Conservation (phyloP, 2,329 filamentous ascomycete genomes). For the Alternaria incomplexa region DNA sequence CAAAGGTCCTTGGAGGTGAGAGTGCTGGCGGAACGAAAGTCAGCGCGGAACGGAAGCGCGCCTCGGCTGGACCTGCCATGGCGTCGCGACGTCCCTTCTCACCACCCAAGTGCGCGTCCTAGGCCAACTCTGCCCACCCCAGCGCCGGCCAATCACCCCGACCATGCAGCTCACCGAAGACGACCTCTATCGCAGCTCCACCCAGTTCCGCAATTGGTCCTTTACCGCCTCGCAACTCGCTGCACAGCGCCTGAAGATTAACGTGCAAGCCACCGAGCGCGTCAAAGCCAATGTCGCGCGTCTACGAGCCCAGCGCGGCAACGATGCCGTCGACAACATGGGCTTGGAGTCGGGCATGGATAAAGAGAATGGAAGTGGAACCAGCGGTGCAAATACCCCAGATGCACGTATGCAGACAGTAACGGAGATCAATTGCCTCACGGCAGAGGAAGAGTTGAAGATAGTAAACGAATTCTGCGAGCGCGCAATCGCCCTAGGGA, state of each 20-base stretch:
- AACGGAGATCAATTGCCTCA: slow-evolving; percentile 76
- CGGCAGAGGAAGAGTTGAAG: slow-evolving; percentile 79
- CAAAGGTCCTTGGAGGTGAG: neutral
- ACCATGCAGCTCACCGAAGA: slow-evolving; percentile 75
- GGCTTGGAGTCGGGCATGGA: slow-evolving; percentile 35
- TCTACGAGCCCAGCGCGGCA: slow-evolving; percentile 47
- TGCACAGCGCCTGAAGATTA: slow-evolving; percentile 77
- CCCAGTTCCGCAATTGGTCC: slow-evolving; percentile 92
- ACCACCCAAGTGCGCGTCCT: neutral
- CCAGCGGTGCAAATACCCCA: slow-evolving; percentile 40
- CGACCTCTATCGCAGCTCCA: slow-evolving; percentile 85
- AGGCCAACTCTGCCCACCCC: neutral
- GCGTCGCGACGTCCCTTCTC: slow-evolving; percentile 1
- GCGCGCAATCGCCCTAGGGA: slow-evolving; percentile 62
- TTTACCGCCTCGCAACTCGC: slow-evolving; percentile 77
- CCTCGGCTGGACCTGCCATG: slow-evolving; percentile 28
- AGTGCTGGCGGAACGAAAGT: neutral
- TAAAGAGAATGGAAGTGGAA: slow-evolving; percentile 39
- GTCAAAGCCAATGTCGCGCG: slow-evolving; percentile 64
- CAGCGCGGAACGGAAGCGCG: neutral
- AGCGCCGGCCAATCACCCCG: slow-evolving; percentile 10
- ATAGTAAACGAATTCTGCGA: slow-evolving; percentile 81
- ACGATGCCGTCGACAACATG: slow-evolving; percentile 39
- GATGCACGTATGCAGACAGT: slow-evolving; percentile 17
- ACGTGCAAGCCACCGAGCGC: slow-evolving; percentile 75